These are phyloP conservation scores for Danielozyma ontarioensis DNA, from an alignment of 805 yeast genomes.

Conservation along the genomic window DNA sequence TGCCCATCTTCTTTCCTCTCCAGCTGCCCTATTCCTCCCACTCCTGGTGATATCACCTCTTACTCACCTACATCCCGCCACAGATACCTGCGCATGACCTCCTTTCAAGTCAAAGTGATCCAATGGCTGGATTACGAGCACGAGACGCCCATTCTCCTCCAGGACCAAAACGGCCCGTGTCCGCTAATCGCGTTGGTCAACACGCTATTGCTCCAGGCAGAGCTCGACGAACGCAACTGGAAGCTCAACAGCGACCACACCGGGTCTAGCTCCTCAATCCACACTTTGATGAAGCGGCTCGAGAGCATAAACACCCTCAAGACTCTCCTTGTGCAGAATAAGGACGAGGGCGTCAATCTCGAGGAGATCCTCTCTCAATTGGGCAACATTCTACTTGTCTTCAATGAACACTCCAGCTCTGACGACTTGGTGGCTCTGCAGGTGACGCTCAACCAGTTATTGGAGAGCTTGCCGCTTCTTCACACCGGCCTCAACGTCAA, in stretches of 20 bases:
- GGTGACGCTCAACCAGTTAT: conserved; percentile 25
- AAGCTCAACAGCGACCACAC: conserved; percentile 4
- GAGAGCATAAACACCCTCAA: conserved; percentile 13
- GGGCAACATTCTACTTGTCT: conserved; percentile 38
- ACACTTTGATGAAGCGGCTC: conserved; percentile 3
- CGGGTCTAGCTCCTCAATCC: neutral
- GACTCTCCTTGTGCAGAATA: conserved; percentile 7
- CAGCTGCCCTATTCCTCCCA: too few species aligned
- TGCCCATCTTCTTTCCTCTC: too few species aligned
- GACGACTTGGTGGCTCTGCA: conserved; percentile 26
- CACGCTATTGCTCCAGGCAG: conserved; percentile 52
- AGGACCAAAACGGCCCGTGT: conserved; percentile 84
- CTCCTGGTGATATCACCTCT: too few species aligned
- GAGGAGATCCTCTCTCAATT: conserved; percentile 43
- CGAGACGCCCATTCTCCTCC: conserved; percentile 57
- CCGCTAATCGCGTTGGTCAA: conserved; percentile 77
- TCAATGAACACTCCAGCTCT: conserved; percentile 14
- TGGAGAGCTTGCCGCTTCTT: conserved; percentile 55
- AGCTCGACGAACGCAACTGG: conserved; percentile 15
- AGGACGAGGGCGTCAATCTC: conserved; percentile 13
- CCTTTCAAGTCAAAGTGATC: conserved; percentile 17
- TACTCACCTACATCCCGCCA: too few species aligned
- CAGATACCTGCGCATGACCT: too few species aligned
- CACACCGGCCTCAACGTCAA: conserved; percentile 70
- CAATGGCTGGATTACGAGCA: conserved; percentile 33